Evolutionary conservation across 768 basidiomycete species (phyloP), one percentile per base, ranked within the genome.

Genomic region (Tulasnella sp.): DNA sequence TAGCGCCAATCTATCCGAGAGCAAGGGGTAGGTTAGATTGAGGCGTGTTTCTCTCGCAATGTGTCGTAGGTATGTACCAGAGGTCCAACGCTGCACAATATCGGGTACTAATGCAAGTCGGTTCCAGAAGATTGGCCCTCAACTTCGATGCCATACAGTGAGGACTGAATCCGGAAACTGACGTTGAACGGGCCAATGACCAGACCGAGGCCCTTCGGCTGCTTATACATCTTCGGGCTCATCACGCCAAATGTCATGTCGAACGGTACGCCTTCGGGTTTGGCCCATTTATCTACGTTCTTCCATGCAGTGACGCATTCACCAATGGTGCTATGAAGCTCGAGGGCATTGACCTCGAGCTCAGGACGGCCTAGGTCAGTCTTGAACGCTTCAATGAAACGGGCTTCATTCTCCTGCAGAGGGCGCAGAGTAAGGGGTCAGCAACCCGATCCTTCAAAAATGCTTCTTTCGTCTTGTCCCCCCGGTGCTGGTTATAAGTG

Each of bases 261-360:
- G 64, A 84, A 84, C 0, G 76, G 65, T 1, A 81, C 75, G 29
- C 71, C 76, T 57, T 83, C 77, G 0, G 85, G 75, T 65, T 80
- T 82, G 0, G 84, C 73, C 90, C 90, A 92, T 64, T 79, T 81
- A 31, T 81, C 82, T 44, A 92, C 78, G 59, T 78, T 77, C 43
- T 78, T 73, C 64, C 83, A 80, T 12, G 82, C 79, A 0, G 70
- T 65, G 66, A 75, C 73, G 64, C 73, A 72, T 56, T 76, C 88
- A n/a, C 66, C 63, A n/a, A 85, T 72, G 17, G 75, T 73, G 4
- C 76, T 65, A 45, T 72, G 68, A 49, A 85, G 73, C 65, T 92
- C 89, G 11, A 84, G 73, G 72, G 87, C 75, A 56, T 78, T 70
- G 2, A 73, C 71, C 68, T 92, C 89, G 8, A 80, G 65, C 2